Conservation (phyloP, 768 basidiomycete species). For the Lactarius sp. region DNA sequence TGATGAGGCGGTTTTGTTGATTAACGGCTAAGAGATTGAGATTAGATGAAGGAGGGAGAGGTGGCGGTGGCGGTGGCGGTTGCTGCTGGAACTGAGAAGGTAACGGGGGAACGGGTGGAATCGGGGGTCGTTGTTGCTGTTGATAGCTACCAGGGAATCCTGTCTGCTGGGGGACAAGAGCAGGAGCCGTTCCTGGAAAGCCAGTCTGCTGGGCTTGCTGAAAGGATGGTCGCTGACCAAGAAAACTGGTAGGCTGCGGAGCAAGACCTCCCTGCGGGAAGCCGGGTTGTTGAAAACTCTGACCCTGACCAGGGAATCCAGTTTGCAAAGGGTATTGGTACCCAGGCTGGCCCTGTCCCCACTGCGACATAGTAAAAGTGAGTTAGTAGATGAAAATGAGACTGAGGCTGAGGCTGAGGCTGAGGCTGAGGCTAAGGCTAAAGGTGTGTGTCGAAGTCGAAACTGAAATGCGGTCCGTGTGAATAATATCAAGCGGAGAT, state of each 20-base stretch:
- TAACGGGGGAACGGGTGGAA: slow-evolving; percentile 26
- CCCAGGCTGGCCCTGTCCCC: slow-evolving; percentile 62
- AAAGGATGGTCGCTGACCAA: slow-evolving; percentile 38
- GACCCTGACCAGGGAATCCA: slow-evolving; percentile 52
- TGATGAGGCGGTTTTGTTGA: slow-evolving; percentile 48
- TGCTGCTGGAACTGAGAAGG: slow-evolving; percentile 36
- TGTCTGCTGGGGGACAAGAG: slow-evolving; percentile 53
- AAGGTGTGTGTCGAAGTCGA: no score
- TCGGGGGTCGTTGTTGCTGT: slow-evolving; percentile 35
- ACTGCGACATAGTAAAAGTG: slow-evolving; percentile 63
- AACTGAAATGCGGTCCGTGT: not conserved
- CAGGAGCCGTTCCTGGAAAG: slow-evolving; percentile 32
- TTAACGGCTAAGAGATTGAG: slow-evolving; percentile 45
- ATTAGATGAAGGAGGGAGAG: slow-evolving; percentile 58
- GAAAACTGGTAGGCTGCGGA: slow-evolving; percentile 59
- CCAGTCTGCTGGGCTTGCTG: slow-evolving; percentile 63
- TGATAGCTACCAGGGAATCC: slow-evolving; percentile 39
- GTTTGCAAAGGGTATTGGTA: slow-evolving; percentile 75
- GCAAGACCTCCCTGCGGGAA: slow-evolving; percentile 46
- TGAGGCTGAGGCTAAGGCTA: no score
- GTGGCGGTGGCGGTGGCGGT: slow-evolving; percentile 49
- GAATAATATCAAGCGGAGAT: slow-evolving; percentile 16
- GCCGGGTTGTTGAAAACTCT: slow-evolving; percentile 36
- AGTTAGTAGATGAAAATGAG: not conserved
- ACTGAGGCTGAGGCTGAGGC: not conserved